Evolutionary conservation across 2,329 filamentous ascomycete genomes (phyloP).

Genomic region (Pyrenochaeta sp.): DNA sequence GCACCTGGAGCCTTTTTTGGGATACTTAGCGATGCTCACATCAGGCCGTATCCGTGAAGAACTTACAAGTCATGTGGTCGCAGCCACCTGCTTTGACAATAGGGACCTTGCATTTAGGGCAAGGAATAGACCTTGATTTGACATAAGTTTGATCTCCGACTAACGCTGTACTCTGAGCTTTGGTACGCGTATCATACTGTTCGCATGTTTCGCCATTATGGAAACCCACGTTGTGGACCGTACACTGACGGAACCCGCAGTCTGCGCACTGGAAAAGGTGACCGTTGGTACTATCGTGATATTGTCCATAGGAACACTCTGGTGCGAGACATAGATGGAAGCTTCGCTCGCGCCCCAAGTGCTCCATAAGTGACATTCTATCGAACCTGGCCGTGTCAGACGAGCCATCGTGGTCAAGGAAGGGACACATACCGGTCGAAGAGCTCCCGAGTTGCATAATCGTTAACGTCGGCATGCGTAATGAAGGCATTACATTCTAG

Average conservation of each 20-base stretch:
- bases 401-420: too few relatives aligned
- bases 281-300: conserved; percentile 56
- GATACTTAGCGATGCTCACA: background rate
- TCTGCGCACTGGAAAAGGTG: conserved; percentile 50
- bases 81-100: conserved; percentile 49
- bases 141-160: too few relatives aligned
- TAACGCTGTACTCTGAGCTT: too few relatives aligned
- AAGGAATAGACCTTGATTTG: too few relatives aligned
- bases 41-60: background rate
- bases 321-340: conserved; percentile 59
- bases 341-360: too few relatives aligned
- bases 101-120: conserved; percentile 33
- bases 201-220: conserved; percentile 47
- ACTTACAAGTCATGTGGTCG: conserved; percentile 44
- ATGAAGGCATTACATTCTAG: too few relatives aligned
- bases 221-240: conserved; percentile 40
- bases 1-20: conserved; percentile 27
- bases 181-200: conserved; percentile 42
- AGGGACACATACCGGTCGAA: too few relatives aligned
- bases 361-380: too few relatives aligned
- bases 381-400: too few relatives aligned
- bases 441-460: too few relatives aligned
- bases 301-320: conserved; percentile 59
- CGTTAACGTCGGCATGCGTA: too few relatives aligned
- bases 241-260: conserved; percentile 45